Evolutionary conservation across 192 early-diverging fungal genomes (phyloP), one percentile per base, ranked within the genome.

Genomic region (Coemansia sp.): DNA sequence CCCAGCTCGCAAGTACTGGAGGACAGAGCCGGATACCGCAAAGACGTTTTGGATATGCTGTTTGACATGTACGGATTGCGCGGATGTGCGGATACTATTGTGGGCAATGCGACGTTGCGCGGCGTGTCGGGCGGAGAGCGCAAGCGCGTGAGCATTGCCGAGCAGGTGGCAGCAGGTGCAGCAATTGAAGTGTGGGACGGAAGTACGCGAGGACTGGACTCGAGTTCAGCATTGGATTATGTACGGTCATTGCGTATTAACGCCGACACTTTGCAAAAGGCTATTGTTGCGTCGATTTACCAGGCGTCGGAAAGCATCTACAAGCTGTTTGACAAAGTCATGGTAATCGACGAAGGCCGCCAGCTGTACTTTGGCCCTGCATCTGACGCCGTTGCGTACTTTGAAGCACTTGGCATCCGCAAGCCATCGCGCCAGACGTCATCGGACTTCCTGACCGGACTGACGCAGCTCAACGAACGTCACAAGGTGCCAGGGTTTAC

Each of bases 241-340:
- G 87, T 87, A 22, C 68, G 86, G 23, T 89, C 85, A 4, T 74
- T 93, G 10, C 85, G 92, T 29, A 88, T 91, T 51, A 85, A 85
- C 64, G 84, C 88, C 14, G 86, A 92, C 49, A 74, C 89, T 14
- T 67, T 87, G 50, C 69, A 87, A 37, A 89, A 88, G 52, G 82
- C 89, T 0, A 86, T 84, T 0, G 67, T 85, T 23, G 82, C 75
- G 21, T 82, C 83, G 3, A 71, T 88, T 16, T 85, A 84, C 74
- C 87, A 90, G 77, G 86, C 89, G 5, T 88, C 89, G 6, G 90
- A 94, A 67, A 89, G 82, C 80, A 91, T 93, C 55, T 91, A 85
- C 70, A 70, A 84, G 26, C 71, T 91, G 22, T 91, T 91, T 68
- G 88, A 91, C 75, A 81, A 88, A 77, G 83, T 87, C 14, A 68